phyloP scores from a whole-genome alignment of 257 asterid genomes.

The Plantago major region DNA sequence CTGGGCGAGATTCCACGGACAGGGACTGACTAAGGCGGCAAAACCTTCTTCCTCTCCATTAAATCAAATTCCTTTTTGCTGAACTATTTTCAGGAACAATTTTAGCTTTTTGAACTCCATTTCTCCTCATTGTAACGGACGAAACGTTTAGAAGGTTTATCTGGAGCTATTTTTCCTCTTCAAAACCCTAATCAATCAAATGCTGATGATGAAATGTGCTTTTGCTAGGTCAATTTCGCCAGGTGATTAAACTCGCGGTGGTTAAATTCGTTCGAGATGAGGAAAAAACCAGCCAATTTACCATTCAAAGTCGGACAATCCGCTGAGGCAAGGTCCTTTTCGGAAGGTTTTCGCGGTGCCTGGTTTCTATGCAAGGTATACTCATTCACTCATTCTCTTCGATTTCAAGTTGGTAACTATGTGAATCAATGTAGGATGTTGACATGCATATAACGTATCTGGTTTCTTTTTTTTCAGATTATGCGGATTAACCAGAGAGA shows the following conservation, averaged over 20 bases:
- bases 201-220: not conserved
- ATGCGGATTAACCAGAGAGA: slow-evolving; percentile 24
- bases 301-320: slow-evolving; percentile 42
- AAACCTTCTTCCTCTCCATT: too few relatives aligned
- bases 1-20: too few relatives aligned
- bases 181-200: not conserved
- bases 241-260: too few relatives aligned
- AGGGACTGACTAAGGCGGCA: too few relatives aligned
- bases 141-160: too few relatives aligned
- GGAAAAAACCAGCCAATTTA: not conserved
- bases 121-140: too few relatives aligned
- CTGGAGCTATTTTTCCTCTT: not conserved
- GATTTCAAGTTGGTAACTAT: not conserved
- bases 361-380: slow-evolving; percentile 53
- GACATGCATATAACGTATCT: not conserved
- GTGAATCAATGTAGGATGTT: not conserved
- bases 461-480: slow-evolving; percentile 38
- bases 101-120: too few relatives aligned
- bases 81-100: too few relatives aligned
- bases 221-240: too few relatives aligned
- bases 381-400: not conserved
- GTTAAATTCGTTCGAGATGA: slow-evolving; percentile 27
- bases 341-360: slow-evolving; percentile 49
- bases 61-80: too few relatives aligned
- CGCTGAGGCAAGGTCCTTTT: slow-evolving; percentile 42